Evolutionary conservation across 805 yeast genomes (phyloP).

Genomic region (Candida patagonica): DNA sequence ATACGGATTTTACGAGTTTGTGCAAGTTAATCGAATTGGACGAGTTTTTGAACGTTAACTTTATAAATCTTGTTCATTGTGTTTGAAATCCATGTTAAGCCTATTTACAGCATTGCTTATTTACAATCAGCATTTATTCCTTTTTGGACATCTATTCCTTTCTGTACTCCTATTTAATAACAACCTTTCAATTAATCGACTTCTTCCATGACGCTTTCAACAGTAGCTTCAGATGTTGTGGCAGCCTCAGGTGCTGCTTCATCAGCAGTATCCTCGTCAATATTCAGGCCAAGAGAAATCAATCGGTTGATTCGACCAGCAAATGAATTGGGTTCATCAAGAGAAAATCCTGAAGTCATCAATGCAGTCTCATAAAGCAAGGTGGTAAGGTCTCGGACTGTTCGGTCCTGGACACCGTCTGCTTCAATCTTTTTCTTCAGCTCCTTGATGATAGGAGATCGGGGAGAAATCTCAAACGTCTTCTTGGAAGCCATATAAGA

Average conservation of each 20-base stretch:
- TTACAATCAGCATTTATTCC: neutral
- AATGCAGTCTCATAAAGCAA: constrained; percentile 95
- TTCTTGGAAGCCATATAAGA: constrained; percentile 99
- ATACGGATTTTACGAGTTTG: too few species aligned
- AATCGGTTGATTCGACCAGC: constrained; percentile 98
- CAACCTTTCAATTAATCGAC: constrained; percentile 56
- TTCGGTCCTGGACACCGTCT: constrained; percentile 96
- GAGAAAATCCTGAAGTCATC: constrained; percentile 96
- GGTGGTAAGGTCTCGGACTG: constrained; percentile 95
- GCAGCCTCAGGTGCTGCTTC: constrained; percentile 36
- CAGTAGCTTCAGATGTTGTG: constrained; percentile 49
- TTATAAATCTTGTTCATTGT: too few species aligned
- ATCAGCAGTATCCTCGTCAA: constrained; percentile 45
- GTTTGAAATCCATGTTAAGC: too few species aligned
- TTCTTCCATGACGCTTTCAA: constrained; percentile 98
- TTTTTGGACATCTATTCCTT: neutral
- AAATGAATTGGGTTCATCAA: constrained; percentile 96
- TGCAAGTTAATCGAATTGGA: too few species aligned
- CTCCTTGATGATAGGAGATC: constrained; percentile 89
- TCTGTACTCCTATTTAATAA: neutral
- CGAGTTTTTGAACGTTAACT: too few species aligned
- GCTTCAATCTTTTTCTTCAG: constrained; percentile 93
- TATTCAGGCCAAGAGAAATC: constrained; percentile 95
- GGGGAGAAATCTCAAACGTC: constrained; percentile 97
- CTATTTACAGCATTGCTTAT: too few species aligned